phyloP scores from a whole-genome alignment of 306 rosid species.

The Mucuna pruriens region DNA sequence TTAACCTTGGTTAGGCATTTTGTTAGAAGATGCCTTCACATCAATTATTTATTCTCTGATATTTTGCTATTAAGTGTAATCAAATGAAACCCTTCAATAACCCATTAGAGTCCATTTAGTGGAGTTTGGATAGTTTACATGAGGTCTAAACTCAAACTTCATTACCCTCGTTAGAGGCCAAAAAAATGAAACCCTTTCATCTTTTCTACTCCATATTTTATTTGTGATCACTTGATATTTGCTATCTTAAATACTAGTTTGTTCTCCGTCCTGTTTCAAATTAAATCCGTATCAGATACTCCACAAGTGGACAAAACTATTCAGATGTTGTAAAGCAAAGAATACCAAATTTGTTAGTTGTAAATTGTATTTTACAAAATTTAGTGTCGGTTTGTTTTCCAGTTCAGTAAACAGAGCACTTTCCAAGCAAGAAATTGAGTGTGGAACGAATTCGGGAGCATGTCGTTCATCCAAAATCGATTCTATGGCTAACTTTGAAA shows the following conservation, averaged over 20 bases:
- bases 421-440: neutral
- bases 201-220: neutral
- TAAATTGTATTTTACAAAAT: neutral
- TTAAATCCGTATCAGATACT: slow-evolving; percentile 18
- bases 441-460: too few relatives aligned
- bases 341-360: neutral
- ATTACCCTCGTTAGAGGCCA: too few relatives aligned
- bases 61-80: neutral
- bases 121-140: too few relatives aligned
- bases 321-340: neutral
- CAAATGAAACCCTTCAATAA: neutral
- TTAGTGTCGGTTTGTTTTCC: neutral
- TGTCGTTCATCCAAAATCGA: too few relatives aligned
- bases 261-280: slow-evolving; percentile 4
- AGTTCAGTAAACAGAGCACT: neutral
- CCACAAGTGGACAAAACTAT: neutral
- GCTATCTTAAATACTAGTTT: neutral
- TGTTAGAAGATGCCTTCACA: slow-evolving; percentile 1
- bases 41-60: neutral
- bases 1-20: neutral
- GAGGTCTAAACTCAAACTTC: too few relatives aligned
- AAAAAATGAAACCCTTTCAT: neutral
- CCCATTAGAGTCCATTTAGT: too few relatives aligned
- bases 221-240: neutral
- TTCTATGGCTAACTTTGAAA: neutral